Base-by-base conservation (phyloP, 2,329 filamentous ascomycete species). In the Triangularia setosa region DNA sequence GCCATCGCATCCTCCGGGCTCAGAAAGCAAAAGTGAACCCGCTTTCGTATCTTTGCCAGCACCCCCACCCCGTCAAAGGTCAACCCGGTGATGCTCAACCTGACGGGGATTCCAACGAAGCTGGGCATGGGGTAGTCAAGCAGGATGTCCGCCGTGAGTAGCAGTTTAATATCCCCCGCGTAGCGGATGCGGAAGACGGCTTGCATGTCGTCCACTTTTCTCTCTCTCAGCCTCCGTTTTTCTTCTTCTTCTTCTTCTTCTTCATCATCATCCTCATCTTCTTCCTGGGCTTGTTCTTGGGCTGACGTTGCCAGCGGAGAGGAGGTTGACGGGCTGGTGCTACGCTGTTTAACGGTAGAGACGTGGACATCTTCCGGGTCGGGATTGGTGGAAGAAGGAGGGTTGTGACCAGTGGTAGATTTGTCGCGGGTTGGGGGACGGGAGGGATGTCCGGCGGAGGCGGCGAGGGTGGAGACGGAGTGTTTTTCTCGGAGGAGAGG, bases 81-180 rank as follows among this genome's bases (percentile, higher is more conserved):
- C 65, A 99, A 79, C 0, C 95, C 95, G 0, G 95, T 98, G 70
- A 99, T 96, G 75, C 94, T 97, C 25, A 99, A 83, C 76, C 95
- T 94, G 56, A 99, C 84, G 1, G 95, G 95, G 66, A 99, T 94
- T 12, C 93, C 93, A 2, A 98, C 94, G 73, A 99, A 99, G 79
- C 92, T 96, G 48, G 93, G 93, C 92, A 98, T 98, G 0, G 95
- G 95, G 75, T 99, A 99, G 77, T 99, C 95, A 33, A 99, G 87
- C 30, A 98, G 82, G 52, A 99, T 97, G 77, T 98, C 93, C 0
- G 95, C 93, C 24, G 95, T 98, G 58, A 99, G 82, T 66, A 93
- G 92, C 64, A 99, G 84, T 69, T 89, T 88, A 64, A 99, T 84
- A 73, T 97, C 90, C 30, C 95, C 95, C 2, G 89, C 86, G 77